Conservation (phyloP, 2,329 filamentous ascomycete genomes). For the Fusarium sp. region DNA sequence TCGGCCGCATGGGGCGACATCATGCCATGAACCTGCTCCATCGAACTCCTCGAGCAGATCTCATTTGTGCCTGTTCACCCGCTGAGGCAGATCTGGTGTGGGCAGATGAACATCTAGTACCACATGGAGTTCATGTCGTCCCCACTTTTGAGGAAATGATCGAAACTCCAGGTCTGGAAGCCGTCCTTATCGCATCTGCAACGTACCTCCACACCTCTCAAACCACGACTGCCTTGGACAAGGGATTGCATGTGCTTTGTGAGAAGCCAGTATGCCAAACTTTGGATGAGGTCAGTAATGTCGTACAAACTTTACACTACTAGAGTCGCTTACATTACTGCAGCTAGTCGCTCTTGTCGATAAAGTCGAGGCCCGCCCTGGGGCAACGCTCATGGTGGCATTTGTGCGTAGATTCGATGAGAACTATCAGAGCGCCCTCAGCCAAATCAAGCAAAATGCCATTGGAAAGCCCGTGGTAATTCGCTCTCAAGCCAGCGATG, state of each 20-base stretch:
- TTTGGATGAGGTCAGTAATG: not conserved
- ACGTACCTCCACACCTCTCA: constrained; percentile 1
- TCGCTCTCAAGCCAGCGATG: constrained; percentile 1
- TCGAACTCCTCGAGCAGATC: not conserved
- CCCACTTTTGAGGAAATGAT: constrained; percentile 12
- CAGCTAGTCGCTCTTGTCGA: not conserved
- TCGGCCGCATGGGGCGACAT: constrained; percentile 9
- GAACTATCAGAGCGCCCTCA: constrained; percentile 1
- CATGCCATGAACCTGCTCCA: constrained; percentile 8
- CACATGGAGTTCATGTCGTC: not conserved
- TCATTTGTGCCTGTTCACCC: constrained; percentile 5
- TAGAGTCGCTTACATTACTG: not conserved
- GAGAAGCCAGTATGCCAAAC: constrained; percentile 10
- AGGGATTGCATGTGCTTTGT: constrained; percentile 6
- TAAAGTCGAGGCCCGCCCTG: not conserved
- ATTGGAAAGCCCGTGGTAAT: constrained; percentile 8
- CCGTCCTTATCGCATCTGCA: constrained; percentile 6
- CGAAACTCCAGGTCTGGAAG: constrained; percentile 5
- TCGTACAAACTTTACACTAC: not conserved
- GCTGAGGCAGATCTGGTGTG: constrained; percentile 1
- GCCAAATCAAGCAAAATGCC: not conserved
- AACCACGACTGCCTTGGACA: not conserved
- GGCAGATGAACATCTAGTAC: not conserved
- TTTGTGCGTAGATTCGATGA: constrained; percentile 14
- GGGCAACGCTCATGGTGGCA: constrained; percentile 3